phyloP scores from a whole-genome alignment of 129 eudicot species.

The Deinandra increscens region DNA sequence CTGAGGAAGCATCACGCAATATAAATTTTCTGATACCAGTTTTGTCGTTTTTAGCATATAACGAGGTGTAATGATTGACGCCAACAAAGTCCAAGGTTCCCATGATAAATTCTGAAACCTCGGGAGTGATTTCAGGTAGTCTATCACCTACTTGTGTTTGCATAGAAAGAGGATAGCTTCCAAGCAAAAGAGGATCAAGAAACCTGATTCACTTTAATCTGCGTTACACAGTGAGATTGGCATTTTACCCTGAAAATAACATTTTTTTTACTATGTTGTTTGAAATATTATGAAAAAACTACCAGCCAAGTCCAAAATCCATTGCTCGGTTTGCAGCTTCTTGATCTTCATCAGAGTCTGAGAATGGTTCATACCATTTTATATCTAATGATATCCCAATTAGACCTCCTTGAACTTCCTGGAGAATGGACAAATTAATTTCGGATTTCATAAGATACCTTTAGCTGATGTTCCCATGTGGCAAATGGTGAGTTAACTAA shows the following conservation, averaged over 20 bases:
- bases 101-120: conserved; percentile 41
- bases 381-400: conserved; percentile 80
- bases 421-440: conserved; percentile 7
- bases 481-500: no score
- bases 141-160: conserved; percentile 63
- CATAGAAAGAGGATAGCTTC: conserved; percentile 89
- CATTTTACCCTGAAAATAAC: conserved; percentile 19
- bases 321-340: conserved; percentile 88
- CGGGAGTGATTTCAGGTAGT: conserved; percentile 65
- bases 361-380: conserved; percentile 88
- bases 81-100: conserved; percentile 85
- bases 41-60: conserved; percentile 81
- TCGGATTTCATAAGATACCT: not conserved
- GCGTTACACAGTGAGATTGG: conserved; percentile 32
- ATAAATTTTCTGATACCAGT: conserved; percentile 52
- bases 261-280: conserved; percentile 7
- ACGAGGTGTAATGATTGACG: conserved; percentile 83
- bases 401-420: conserved; percentile 70
- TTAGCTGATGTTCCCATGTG: not conserved
- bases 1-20: conserved; percentile 66
- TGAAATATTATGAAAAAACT: conserved; percentile 26
- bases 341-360: conserved; percentile 61
- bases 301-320: conserved; percentile 96
- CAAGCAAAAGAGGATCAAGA: conserved; percentile 90
- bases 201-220: conserved; percentile 72